Conservation (phyloP, 345 rosid genomes). For the Tarenaya hassleriana region DNA sequence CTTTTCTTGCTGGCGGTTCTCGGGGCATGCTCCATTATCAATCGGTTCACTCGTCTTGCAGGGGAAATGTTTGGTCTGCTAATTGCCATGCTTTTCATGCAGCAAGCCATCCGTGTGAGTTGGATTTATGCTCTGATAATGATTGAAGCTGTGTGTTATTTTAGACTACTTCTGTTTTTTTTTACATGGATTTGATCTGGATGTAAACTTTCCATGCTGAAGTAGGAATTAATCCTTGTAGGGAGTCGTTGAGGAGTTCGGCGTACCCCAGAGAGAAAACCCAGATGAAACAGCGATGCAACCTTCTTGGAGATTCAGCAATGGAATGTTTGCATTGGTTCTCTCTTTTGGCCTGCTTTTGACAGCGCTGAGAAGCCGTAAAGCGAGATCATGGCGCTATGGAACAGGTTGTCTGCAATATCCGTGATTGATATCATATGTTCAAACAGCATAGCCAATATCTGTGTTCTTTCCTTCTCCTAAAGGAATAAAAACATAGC, state of each 20-base stretch:
- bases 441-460: too few species aligned
- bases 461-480: too few species aligned
- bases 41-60: conserved; percentile 89
- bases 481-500: too few species aligned
- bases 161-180: too few species aligned
- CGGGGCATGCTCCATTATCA: conserved; percentile 96
- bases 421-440: too few species aligned
- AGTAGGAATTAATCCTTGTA: too few species aligned
- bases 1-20: conserved; percentile 72
- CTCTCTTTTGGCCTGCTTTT: conserved; percentile 82
- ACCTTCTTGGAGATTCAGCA: conserved; percentile 96
- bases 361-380: conserved; percentile 73
- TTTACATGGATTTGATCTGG: too few species aligned
- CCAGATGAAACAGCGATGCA: too few species aligned
- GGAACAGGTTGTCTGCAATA: conserved; percentile 90
- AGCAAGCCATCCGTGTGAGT: conserved; percentile 88
- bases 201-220: too few species aligned
- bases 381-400: conserved; percentile 91
- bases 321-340: conserved; percentile 94
- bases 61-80: conserved; percentile 95
- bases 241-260: conserved; percentile 91
- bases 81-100: conserved; percentile 97
- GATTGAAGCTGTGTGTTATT: too few species aligned
- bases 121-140: conserved; percentile 2
- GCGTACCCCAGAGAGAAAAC: too few species aligned